A percentile compares a stretch with the other conserved stretches of the same genome.
phyloP scores from a whole-genome alignment of 768 basidiomycete genomes.

The Lactarius trivialis region DNA sequence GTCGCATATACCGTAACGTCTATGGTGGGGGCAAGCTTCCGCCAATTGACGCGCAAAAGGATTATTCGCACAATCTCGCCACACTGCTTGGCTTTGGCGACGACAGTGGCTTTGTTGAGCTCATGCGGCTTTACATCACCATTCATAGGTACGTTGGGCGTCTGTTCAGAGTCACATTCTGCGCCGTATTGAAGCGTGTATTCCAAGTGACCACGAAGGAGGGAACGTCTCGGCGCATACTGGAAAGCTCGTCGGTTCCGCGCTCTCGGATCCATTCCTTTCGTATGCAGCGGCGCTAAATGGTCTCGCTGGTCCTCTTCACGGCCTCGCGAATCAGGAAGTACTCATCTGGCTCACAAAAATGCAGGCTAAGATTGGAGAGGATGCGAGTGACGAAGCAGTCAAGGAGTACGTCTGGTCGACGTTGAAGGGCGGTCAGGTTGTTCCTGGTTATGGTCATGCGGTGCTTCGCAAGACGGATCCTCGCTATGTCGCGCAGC shows the following conservation, averaged over 20 bases:
- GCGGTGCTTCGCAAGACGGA: slow-evolving; percentile 87
- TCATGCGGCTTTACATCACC: slow-evolving; percentile 92
- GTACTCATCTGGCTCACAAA: slow-evolving; percentile 90
- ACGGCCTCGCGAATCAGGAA: slow-evolving; percentile 97
- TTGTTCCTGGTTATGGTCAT: slow-evolving; percentile 89
- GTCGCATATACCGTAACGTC: slow-evolving; percentile 84
- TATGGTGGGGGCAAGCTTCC: slow-evolving; percentile 86
- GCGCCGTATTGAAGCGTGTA: background rate
- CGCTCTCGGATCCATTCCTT: slow-evolving; percentile 96
- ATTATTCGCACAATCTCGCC: slow-evolving; percentile 85
- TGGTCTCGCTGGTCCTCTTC: slow-evolving; percentile 94
- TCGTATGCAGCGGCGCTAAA: slow-evolving; percentile 89
- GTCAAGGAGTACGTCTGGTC: slow-evolving; percentile 94
- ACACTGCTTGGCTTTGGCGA: slow-evolving; percentile 89
- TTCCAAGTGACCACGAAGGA: slow-evolving; percentile 84
- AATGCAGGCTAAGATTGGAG: slow-evolving; percentile 88
- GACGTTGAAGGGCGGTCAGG: slow-evolving; percentile 87
- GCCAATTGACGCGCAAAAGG: slow-evolving; percentile 75
- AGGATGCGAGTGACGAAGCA: slow-evolving; percentile 76
- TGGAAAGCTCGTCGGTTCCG: slow-evolving; percentile 88
- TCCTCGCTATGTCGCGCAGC: slow-evolving; percentile 86
- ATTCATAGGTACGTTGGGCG: slow-evolving; percentile 68
- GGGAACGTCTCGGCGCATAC: slow-evolving; percentile 97
- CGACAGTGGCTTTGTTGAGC: slow-evolving; percentile 82
- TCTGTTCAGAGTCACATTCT: background rate